Evolutionary conservation across 1,284 basidiomycete genomes (phyloP).

Genomic region (Marasmius sp.): DNA sequence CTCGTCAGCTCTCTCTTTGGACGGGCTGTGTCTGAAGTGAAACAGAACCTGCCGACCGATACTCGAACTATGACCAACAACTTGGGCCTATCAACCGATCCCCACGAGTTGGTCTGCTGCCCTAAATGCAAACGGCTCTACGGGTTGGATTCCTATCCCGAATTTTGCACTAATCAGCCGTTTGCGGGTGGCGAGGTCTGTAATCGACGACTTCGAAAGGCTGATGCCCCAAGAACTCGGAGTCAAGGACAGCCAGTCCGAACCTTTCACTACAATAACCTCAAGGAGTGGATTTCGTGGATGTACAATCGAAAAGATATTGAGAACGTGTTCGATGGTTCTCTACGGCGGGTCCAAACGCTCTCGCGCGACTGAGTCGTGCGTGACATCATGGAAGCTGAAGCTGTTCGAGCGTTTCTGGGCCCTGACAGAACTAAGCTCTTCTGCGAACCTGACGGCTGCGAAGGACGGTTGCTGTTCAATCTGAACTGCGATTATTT

Average conservation of each 20-base stretch:
- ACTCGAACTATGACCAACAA: conserved; percentile 16
- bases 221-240: neutral
- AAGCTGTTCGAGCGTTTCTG: conserved; percentile 19
- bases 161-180: conserved; percentile 13
- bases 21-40: neutral
- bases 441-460: conserved; percentile 6
- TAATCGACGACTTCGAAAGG: neutral
- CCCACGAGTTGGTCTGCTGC: conserved; percentile 20
- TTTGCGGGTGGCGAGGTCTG: neutral
- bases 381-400: conserved; percentile 31
- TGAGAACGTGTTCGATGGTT: conserved; percentile 9
- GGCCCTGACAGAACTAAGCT: conserved; percentile 21
- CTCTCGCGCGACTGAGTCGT: too few species aligned
- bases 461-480: conserved; percentile 27
- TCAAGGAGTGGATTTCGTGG: conserved; percentile 15
- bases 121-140: conserved; percentile 21
- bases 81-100: conserved; percentile 13
- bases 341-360: too few species aligned
- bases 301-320: conserved; percentile 17
- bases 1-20: neutral
- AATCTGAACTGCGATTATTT: conserved; percentile 31
- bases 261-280: conserved; percentile 10
- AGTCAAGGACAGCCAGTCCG: neutral
- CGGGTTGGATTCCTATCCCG: conserved; percentile 14
- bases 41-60: conserved; percentile 13